Percentiles rank a stretch among this genome's conserved stretches.
phyloP scores from a whole-genome alignment of 768 basidiomycete species.

The Rubroboletus pulcherrimus region DNA sequence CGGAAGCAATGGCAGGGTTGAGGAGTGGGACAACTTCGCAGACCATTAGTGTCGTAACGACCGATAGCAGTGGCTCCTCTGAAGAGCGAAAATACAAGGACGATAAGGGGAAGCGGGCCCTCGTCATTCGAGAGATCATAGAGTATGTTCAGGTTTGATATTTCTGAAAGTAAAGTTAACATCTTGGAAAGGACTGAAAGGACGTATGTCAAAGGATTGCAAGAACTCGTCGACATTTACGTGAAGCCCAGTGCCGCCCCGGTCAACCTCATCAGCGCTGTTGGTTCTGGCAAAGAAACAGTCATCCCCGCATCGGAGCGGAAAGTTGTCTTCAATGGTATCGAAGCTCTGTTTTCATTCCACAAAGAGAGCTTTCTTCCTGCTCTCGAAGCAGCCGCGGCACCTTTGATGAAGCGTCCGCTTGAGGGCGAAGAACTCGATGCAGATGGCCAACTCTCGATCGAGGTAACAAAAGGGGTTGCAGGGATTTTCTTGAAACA shows the following conservation, averaged over 20 bases:
- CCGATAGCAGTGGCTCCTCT: constrained; percentile 66
- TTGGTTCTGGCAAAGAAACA: constrained; percentile 74
- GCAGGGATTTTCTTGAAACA: constrained; percentile 90
- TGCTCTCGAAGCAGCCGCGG: constrained; percentile 75
- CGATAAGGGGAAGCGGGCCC: constrained; percentile 79
- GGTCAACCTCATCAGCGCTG: constrained; percentile 66
- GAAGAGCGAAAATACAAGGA: constrained; percentile 91
- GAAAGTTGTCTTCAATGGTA: constrained; percentile 85
- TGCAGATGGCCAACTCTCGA: constrained; percentile 67
- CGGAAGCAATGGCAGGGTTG: constrained; percentile 57
- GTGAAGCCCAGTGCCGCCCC: constrained; percentile 78
- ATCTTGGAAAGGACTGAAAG: constrained; percentile 72
- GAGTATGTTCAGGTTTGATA: constrained; percentile 50
- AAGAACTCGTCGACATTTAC: constrained; percentile 93
- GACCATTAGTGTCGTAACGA: constrained; percentile 70
- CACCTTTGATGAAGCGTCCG: constrained; percentile 54
- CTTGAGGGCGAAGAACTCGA: constrained; percentile 51
- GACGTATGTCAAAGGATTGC: constrained; percentile 91
- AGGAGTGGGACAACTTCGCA: constrained; percentile 59
- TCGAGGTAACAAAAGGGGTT: constrained; percentile 72
- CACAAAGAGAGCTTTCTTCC: constrained; percentile 93
- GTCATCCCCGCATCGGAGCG: constrained; percentile 83
- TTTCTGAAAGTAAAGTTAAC: constrained; percentile 9
- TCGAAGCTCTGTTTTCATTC: constrained; percentile 88
- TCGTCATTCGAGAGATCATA: constrained; percentile 87